A percentile compares a stretch with the other conserved stretches of the same genome.
Conservation (phyloP, 192 early-diverging fungal species). For the Coemansia sp. region DNA sequence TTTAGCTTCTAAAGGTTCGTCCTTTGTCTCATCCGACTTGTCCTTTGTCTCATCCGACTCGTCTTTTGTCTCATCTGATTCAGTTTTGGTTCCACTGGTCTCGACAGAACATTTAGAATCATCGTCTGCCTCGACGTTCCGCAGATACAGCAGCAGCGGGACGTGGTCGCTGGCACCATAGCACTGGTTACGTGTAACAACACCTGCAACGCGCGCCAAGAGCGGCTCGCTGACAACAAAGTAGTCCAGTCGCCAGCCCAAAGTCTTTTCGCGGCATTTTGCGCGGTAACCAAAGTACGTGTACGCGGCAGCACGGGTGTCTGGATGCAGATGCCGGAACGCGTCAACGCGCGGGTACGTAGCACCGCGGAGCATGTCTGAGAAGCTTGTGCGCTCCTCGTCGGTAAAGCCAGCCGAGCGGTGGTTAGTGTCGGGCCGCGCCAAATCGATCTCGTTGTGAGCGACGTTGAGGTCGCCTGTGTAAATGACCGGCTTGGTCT, state of each 20-base stretch:
- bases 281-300: slow-evolving; percentile 80
- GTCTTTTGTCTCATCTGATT: too few relatives aligned
- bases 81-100: not conserved
- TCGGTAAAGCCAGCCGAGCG: slow-evolving; percentile 77
- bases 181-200: slow-evolving; percentile 67
- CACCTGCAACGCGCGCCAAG: slow-evolving; percentile 57
- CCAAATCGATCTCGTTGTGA: slow-evolving; percentile 71
- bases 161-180: slow-evolving; percentile 91
- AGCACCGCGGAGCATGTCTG: slow-evolving; percentile 54
- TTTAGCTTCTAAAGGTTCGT: too few relatives aligned
- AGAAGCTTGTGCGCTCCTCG: slow-evolving; percentile 75
- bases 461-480: slow-evolving; percentile 86
- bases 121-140: not conserved
- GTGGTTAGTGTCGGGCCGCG: slow-evolving; percentile 71
- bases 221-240: slow-evolving; percentile 67
- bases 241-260: slow-evolving; percentile 89
- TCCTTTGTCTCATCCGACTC: too few relatives aligned
- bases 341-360: slow-evolving; percentile 61
- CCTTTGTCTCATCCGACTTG: too few relatives aligned
- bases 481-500: slow-evolving; percentile 73
- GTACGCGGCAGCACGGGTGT: slow-evolving; percentile 59
- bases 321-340: slow-evolving; percentile 70
- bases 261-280: slow-evolving; percentile 60
- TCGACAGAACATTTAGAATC: not conserved
- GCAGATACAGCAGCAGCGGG: slow-evolving; percentile 65